Base-by-base conservation (phyloP, 2,329 filamentous ascomycete genomes). In the Hawksworthiomyces lignivorus region DNA sequence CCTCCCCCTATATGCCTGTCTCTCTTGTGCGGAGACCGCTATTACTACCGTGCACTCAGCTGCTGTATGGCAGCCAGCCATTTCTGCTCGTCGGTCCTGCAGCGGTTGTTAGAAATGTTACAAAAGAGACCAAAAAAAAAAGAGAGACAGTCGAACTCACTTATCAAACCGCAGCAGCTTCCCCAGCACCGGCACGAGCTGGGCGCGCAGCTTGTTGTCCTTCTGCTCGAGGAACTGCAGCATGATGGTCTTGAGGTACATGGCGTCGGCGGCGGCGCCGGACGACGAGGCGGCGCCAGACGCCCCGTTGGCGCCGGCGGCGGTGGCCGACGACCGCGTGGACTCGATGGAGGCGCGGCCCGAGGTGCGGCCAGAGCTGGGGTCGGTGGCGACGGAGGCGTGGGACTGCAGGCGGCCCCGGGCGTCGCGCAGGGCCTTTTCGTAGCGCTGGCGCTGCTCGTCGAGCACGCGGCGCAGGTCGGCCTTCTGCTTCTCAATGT, bases 181-280 rank as follows among this genome's bases (percentile, higher is more conserved):
- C 22, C 81, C 82, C 53, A 92, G 60, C 26, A 89, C 84, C 1
- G 84, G 84, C 43, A 92, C 81, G 49, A 90, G 69, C 67, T 87
- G 83, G 48, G 78, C 72, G 53, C 87, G 76, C 52, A 86, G 68
- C 64, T 77, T 84, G 59, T 81, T 84, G 56, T 90, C 85, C 64
- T 80, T 86, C 51, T 86, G 80, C 67, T 89, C 83, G 50, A 92
- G 61, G 59, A 90, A 90, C 60, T 89, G 84, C 50, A 92, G 62
- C 52, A 92, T 61, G 41, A 90, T 84, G 8, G 85, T 88, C 70
- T 88, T 89, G 41, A 90, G 63, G 54, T 92, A 90, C 47, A 78
- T 72, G 28, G 69, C 68, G 45, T 81, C 76, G 5, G 65, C 57
- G 11, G 17, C 27, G 12, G 54, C 48, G 15, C 52, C 55, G 5